These are phyloP conservation scores for Nakazawaea peltata DNA, from an alignment of 805 yeast species.

Conservation along the genomic window DNA sequence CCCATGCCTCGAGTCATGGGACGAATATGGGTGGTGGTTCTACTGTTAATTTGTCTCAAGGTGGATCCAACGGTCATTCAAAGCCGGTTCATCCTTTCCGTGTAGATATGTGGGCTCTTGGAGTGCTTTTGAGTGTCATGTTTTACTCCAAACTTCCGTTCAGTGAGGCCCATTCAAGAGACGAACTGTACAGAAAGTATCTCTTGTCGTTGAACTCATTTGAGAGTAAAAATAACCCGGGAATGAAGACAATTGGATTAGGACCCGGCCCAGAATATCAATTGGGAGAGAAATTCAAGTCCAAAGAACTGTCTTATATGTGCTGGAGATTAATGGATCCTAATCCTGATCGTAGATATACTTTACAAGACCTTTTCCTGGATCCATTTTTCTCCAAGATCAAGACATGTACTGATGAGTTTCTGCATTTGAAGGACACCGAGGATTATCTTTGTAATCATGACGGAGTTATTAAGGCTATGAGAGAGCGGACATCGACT, in stretches of 20 bases:
- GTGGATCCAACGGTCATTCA: too few species aligned
- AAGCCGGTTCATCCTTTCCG: conserved; percentile 43
- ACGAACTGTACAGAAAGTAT: conserved; percentile 50
- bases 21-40: too few species aligned
- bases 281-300: conserved; percentile 54
- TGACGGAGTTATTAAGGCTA: conserved; percentile 3
- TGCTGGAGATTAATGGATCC: conserved; percentile 76
- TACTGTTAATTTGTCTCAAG: too few species aligned
- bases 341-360: conserved; percentile 41
- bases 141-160: conserved; percentile 57
- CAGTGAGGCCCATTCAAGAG: conserved; percentile 34
- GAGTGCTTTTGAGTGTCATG: conserved; percentile 56
- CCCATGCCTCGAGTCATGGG: too few species aligned
- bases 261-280: conserved; percentile 72
- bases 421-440: conserved; percentile 3
- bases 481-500: not conserved
- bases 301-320: conserved; percentile 54
- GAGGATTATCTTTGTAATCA: conserved; percentile 10
- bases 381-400: conserved; percentile 59
- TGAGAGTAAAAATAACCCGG: conserved; percentile 27
- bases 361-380: conserved; percentile 41
- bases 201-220: conserved; percentile 35
- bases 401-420: conserved; percentile 53
- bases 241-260: conserved; percentile 38
- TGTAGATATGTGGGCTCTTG: conserved; percentile 70